Evolutionary conservation across 139 green algal species (phyloP).

Genomic region (Coccomyxa sp.): DNA sequence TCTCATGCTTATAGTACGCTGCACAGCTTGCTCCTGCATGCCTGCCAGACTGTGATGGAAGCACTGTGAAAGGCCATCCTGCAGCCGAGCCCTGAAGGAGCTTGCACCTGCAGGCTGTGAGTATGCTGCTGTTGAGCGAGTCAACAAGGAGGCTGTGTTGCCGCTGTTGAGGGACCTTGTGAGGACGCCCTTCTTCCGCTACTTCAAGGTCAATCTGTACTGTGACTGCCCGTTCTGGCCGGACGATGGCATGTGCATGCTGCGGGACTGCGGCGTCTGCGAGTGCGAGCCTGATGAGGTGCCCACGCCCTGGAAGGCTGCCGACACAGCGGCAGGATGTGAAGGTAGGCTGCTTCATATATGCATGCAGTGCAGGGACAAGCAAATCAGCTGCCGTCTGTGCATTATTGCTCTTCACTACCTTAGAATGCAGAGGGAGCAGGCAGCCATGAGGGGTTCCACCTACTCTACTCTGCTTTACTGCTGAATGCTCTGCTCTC

Average conservation of each 20-base stretch:
- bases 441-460: too few relatives aligned
- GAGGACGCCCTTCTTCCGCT: conserved; percentile 82
- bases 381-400: too few relatives aligned
- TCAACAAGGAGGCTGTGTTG: conserved; percentile 56
- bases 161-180: conserved; percentile 65
- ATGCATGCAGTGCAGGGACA: too few relatives aligned
- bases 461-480: too few relatives aligned
- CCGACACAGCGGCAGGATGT: conserved; percentile 31
- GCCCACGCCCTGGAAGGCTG: conserved; percentile 62
- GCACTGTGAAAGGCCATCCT: neutral
- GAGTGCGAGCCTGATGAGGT: conserved; percentile 82
- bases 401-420: too few relatives aligned
- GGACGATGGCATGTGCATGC: conserved; percentile 90
- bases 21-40: conserved; percentile 15
- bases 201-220: conserved; percentile 86
- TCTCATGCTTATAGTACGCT: neutral
- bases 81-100: neutral
- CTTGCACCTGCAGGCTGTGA: conserved; percentile 58
- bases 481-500: too few relatives aligned
- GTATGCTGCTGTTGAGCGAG: conserved; percentile 65
- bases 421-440: too few relatives aligned
- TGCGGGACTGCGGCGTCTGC: conserved; percentile 80
- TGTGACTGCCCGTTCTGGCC: conserved; percentile 95
- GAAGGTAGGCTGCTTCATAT: neutral
- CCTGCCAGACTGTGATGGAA: neutral